These are phyloP conservation scores for Eucalyptus virginea DNA, from an alignment of 345 rosid species.

Conservation along the genomic window DNA sequence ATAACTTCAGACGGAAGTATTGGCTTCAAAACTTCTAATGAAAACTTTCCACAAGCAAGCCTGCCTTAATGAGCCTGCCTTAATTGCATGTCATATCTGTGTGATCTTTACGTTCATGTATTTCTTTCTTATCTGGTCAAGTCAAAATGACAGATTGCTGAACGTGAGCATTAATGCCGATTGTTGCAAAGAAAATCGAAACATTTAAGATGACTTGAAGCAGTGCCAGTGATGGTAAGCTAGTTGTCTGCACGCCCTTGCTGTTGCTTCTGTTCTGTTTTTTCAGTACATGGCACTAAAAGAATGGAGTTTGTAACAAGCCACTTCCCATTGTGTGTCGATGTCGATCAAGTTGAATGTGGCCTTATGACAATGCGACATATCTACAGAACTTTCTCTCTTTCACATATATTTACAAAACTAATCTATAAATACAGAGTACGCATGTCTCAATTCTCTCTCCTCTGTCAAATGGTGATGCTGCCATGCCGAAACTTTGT, in stretches of 20 bases:
- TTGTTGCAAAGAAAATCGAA: neutral
- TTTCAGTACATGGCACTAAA: neutral
- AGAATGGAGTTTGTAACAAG: neutral
- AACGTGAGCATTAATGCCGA: neutral
- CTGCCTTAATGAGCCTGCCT: neutral
- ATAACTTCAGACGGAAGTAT: neutral
- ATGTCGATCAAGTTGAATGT: neutral
- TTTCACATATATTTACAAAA: neutral
- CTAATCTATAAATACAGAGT: neutral
- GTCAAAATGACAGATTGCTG: neutral
- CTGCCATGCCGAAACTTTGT: neutral
- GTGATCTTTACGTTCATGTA: neutral
- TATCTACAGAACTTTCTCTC: neutral
- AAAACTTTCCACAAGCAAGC: neutral
- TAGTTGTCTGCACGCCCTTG: neutral
- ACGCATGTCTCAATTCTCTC: neutral
- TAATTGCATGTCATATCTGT: neutral
- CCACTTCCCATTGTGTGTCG: neutral
- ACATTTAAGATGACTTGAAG: neutral
- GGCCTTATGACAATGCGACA: neutral
- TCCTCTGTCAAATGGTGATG: neutral
- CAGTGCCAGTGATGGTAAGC: neutral
- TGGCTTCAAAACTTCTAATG: neutral
- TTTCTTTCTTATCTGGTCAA: neutral
- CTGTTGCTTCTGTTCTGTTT: neutral